Conservation (phyloP, 345 rosid genomes). For the Rubroshorea leprosula region DNA sequence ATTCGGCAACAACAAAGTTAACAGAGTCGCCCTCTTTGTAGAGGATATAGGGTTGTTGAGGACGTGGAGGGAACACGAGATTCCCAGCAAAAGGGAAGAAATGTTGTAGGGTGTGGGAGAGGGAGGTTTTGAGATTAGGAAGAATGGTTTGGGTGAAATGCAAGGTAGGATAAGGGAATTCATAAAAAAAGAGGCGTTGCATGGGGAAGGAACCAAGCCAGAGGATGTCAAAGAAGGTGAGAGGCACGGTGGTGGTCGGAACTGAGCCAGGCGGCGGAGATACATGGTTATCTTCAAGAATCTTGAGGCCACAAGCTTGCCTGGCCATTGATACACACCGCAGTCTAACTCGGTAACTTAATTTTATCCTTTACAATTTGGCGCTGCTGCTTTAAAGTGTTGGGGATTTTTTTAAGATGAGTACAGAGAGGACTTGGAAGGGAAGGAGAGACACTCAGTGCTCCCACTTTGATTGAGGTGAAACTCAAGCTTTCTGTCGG, state of each 20-base stretch:
- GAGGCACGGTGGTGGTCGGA: constrained; percentile 18
- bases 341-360: too few species aligned
- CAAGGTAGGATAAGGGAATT: constrained; percentile 22
- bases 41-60: constrained; percentile 21
- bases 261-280: constrained; percentile 20
- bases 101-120: constrained; percentile 35
- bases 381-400: too few species aligned
- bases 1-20: constrained; percentile 23
- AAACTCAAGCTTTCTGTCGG: too few species aligned
- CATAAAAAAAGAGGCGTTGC: constrained; percentile 39
- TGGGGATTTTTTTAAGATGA: too few species aligned
- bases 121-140: constrained; percentile 39
- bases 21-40: constrained; percentile 18
- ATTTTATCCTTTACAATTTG: too few species aligned
- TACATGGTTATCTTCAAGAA: background rate
- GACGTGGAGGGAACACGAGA: constrained; percentile 21
- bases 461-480: too few species aligned
- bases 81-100: constrained; percentile 35
- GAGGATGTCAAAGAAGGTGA: constrained; percentile 39
- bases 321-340: too few species aligned
- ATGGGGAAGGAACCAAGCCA: constrained; percentile 35
- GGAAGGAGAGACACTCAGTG: too few species aligned
- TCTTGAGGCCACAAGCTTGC: too few species aligned
- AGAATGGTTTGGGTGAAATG: constrained; percentile 26
- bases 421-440: too few species aligned